phyloP scores from a whole-genome alignment of 2,329 filamentous ascomycete species.

The Botrytis byssoidea region DNA sequence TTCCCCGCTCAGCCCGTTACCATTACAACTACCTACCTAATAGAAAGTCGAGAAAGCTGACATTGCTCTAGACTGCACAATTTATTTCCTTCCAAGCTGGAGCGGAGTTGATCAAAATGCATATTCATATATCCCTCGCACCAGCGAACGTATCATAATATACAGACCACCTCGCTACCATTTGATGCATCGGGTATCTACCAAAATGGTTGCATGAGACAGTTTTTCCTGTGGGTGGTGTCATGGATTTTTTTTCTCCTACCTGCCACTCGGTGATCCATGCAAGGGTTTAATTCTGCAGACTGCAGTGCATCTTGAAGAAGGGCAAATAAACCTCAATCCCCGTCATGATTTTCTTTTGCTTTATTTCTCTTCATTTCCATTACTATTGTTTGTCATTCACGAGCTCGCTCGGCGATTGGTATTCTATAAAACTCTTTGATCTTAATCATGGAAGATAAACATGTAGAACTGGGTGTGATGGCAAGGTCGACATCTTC shows the following conservation, averaged over 20 bases:
- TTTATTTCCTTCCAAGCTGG: not conserved
- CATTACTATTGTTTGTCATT: not conserved
- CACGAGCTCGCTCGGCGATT: conserved; percentile 1
- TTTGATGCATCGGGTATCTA: not conserved
- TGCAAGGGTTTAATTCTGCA: conserved; percentile 5
- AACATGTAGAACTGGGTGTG: conserved; percentile 9
- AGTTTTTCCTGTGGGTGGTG: not conserved
- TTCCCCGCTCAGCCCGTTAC: not conserved
- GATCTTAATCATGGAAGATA: conserved; percentile 27
- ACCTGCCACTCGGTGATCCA: conserved; percentile 12
- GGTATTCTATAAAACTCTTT: not conserved
- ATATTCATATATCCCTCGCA: conserved; percentile 5
- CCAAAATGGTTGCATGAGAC: conserved; percentile 6
- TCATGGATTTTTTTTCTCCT: conserved; percentile 7
- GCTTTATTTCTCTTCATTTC: conserved; percentile 7
- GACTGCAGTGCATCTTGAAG: conserved; percentile 12
- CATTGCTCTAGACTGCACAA: not conserved
- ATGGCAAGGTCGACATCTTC: conserved; percentile 21
- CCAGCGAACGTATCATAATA: conserved; percentile 6
- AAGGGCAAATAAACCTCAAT: not conserved
- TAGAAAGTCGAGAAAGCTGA: not conserved
- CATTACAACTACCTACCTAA: not conserved
- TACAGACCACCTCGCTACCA: not conserved
- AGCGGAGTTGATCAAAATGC: not conserved
- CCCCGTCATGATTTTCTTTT: conserved; percentile 3